Evolutionary conservation across 257 asterid species (phyloP).

Genomic region (Petunia secreta): DNA sequence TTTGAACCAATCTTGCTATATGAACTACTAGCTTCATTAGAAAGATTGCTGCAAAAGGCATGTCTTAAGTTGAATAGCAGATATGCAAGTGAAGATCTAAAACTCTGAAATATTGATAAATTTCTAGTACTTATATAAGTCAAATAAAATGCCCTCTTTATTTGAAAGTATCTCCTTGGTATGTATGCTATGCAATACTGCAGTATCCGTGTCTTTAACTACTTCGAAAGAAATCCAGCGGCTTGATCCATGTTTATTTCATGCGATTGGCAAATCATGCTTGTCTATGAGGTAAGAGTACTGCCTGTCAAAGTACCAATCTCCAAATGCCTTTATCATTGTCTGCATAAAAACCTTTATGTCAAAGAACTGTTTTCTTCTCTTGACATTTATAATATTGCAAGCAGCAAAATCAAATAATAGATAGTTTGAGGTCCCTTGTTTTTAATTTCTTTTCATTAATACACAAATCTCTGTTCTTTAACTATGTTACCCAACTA

Average conservation of each 20-base stretch:
- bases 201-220: not conserved
- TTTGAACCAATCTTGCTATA: not conserved
- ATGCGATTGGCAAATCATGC: not conserved
- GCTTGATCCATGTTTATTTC: not conserved
- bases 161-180: too few relatives aligned
- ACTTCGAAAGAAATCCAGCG: not conserved
- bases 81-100: not conserved
- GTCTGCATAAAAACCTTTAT: not conserved
- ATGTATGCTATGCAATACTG: not conserved
- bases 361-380: too few relatives aligned
- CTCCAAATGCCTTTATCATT: constrained; percentile 14
- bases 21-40: not conserved
- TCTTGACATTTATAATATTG: too few relatives aligned
- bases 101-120: too few relatives aligned
- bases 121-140: not conserved
- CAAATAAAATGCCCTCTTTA: too few relatives aligned
- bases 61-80: not conserved
- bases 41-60: not conserved
- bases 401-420: too few relatives aligned
- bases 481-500: too few relatives aligned
- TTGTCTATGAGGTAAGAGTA: not conserved
- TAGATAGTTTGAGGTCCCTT: too few relatives aligned
- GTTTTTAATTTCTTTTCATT: too few relatives aligned
- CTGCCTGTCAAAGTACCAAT: not conserved
- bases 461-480: too few relatives aligned